These are phyloP conservation scores for Tuber calosporum DNA, from an alignment of 495 filamentous ascomycete genomes.

Conservation along the genomic window DNA sequence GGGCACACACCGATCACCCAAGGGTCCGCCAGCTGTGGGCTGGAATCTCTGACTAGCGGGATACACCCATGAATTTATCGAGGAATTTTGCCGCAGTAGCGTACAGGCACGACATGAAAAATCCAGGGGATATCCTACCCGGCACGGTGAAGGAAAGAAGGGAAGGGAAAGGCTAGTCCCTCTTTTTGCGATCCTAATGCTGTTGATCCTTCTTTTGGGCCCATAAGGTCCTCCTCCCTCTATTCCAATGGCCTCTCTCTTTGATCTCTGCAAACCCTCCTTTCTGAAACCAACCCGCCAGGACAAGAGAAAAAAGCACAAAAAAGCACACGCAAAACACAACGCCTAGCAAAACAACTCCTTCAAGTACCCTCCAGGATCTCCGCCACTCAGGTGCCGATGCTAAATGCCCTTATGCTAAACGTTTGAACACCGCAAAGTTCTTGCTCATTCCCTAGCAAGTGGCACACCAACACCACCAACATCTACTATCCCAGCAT, in stretches of 20 bases:
- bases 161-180: not conserved
- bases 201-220: not conserved
- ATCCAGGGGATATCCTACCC: not conserved
- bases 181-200: not conserved
- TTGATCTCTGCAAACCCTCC: not conserved
- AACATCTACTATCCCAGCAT: constrained; percentile 37
- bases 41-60: not conserved
- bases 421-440: not conserved
- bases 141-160: not conserved
- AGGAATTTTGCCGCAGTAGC: not conserved
- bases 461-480: constrained; percentile 4
- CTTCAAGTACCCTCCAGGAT: not conserved
- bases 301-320: not conserved
- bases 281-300: not conserved
- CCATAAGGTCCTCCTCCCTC: not conserved
- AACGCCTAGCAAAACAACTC: not conserved
- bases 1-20: not conserved
- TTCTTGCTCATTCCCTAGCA: not conserved
- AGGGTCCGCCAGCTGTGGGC: not conserved
- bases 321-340: not conserved
- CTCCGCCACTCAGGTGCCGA: not conserved
- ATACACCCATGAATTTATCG: not conserved
- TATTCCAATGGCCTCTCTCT: not conserved
- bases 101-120: not conserved
- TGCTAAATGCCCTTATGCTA: not conserved